A percentile compares a stretch with the other conserved stretches of the same genome.
Conservation (phyloP, 176 grass and related monocot species). For the Zea mays region DNA sequence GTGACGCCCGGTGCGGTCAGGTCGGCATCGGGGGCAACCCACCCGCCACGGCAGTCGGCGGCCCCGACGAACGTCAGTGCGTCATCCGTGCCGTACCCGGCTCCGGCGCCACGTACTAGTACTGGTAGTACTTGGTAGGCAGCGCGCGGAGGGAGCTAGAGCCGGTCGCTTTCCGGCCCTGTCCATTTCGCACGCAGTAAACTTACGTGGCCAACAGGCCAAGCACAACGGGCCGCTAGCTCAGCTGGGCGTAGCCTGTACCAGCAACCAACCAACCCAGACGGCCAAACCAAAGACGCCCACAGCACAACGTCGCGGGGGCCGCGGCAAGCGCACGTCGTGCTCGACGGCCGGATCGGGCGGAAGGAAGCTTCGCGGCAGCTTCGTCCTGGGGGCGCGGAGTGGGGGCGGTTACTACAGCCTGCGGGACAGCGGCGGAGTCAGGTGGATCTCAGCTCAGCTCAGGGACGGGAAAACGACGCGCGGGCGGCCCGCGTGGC, state of each 20-base stretch:
- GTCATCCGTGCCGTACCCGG: neutral
- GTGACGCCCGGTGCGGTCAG: neutral
- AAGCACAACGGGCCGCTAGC: neutral
- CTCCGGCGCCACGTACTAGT: neutral
- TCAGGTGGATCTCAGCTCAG: neutral
- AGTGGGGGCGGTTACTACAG: neutral
- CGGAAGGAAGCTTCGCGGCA: slow-evolving; percentile 40
- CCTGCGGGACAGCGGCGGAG: neutral
- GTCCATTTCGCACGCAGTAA: neutral
- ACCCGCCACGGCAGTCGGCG: neutral
- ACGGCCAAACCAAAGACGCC: neutral
- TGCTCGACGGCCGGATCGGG: neutral
- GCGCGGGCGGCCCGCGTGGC: neutral
- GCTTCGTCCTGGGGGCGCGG: neutral
- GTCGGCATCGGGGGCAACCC: neutral
- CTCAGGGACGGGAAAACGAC: slow-evolving; percentile 3
- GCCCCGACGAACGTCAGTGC: neutral
- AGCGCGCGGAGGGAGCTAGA: neutral
- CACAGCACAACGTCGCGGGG: neutral
- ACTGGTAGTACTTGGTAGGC: neutral
- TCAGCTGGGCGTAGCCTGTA: neutral
- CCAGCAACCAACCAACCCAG: neutral
- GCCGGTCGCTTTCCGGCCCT: neutral
- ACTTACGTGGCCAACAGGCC: neutral
- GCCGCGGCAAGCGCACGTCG: slow-evolving; percentile 9